A percentile compares a stretch with the other conserved stretches of the same genome.
Conservation (phyloP, 2,329 filamentous ascomycete species). For the Apiospora marii region DNA sequence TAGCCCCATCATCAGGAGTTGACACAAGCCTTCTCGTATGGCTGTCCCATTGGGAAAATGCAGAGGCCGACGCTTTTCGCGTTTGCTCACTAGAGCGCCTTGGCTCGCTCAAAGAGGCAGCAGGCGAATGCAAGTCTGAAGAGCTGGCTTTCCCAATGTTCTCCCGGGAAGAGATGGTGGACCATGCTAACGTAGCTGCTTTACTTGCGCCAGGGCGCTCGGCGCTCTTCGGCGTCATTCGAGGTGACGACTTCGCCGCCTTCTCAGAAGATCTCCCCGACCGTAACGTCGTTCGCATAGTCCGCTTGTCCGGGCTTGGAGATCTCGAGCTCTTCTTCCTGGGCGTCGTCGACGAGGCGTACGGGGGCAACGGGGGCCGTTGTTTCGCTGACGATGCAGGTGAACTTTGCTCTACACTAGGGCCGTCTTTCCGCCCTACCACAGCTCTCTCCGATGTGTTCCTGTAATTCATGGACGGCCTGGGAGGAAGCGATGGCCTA, state of each 20-base stretch:
- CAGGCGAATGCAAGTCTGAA: slow-evolving; percentile 33
- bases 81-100: slow-evolving; percentile 37
- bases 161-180: slow-evolving; percentile 51
- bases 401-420: slow-evolving; percentile 34
- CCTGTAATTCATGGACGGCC: slow-evolving; percentile 57
- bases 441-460: slow-evolving; percentile 59
- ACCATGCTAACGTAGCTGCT: slow-evolving; percentile 71
- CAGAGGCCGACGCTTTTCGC: slow-evolving; percentile 43
- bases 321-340: slow-evolving; percentile 53
- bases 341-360: slow-evolving; percentile 38
- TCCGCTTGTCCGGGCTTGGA: slow-evolving; percentile 67
- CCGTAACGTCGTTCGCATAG: slow-evolving; percentile 68
- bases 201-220: slow-evolving; percentile 66
- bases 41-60: slow-evolving; percentile 59
- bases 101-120: slow-evolving; percentile 40
- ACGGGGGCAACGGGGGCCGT: slow-evolving; percentile 41
- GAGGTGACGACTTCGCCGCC: slow-evolving; percentile 47
- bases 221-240: slow-evolving; percentile 49
- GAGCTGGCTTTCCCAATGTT: slow-evolving; percentile 39
- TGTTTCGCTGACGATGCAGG: slow-evolving; percentile 38
- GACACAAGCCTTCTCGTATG: slow-evolving; percentile 60
- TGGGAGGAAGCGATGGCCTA: slow-evolving; percentile 66
- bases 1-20: slow-evolving; percentile 44
- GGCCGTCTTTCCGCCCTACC: slow-evolving; percentile 42
- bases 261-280: slow-evolving; percentile 55